These are phyloP conservation scores for Acanthamoeba sp. DNA, from an alignment of 208 protist genomes.

Conservation along the genomic window DNA sequence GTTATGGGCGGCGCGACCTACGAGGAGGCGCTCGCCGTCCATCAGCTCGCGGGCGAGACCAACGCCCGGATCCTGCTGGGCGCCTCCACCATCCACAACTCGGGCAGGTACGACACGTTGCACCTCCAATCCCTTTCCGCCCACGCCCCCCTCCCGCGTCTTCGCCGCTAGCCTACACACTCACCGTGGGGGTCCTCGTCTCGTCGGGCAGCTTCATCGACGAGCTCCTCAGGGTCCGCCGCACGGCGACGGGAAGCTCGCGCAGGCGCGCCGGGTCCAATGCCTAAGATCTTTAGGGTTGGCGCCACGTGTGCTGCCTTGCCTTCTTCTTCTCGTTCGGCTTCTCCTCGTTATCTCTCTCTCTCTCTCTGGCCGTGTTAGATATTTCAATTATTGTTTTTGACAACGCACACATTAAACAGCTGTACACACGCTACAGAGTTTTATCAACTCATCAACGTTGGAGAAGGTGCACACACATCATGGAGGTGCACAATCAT, in stretches of 20 bases:
- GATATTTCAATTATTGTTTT: too few species aligned
- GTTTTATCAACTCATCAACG: too few species aligned
- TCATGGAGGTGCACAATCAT: too few species aligned
- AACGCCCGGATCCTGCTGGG: slow-evolving; percentile 82
- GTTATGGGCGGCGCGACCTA: slow-evolving; percentile 92
- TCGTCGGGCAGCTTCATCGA: slow-evolving; percentile 26
- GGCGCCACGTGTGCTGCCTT: too few species aligned
- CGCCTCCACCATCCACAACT: slow-evolving; percentile 86
- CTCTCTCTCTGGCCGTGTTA: too few species aligned
- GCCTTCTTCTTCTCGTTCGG: too few species aligned
- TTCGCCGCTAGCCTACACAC: too few species aligned
- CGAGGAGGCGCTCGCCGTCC: slow-evolving; percentile 87
- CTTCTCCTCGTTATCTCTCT: too few species aligned
- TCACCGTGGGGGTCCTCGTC: neutral
- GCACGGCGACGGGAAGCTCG: neutral
- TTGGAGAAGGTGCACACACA: too few species aligned
- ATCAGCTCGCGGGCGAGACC: slow-evolving; percentile 74
- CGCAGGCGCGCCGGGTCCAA: slow-evolving; percentile 5
- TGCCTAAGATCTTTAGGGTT: too few species aligned
- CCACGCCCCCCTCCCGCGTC: neutral
- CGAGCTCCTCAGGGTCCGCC: slow-evolving; percentile 15
- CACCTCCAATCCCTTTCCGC: neutral
- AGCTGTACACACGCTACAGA: too few species aligned
- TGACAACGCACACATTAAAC: too few species aligned
- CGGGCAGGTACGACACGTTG: neutral